A percentile compares a stretch with the other conserved stretches of the same genome.
These are phyloP conservation scores for Leccinum barrowsii DNA, from an alignment of 768 basidiomycete genomes.

Conservation along the genomic window DNA sequence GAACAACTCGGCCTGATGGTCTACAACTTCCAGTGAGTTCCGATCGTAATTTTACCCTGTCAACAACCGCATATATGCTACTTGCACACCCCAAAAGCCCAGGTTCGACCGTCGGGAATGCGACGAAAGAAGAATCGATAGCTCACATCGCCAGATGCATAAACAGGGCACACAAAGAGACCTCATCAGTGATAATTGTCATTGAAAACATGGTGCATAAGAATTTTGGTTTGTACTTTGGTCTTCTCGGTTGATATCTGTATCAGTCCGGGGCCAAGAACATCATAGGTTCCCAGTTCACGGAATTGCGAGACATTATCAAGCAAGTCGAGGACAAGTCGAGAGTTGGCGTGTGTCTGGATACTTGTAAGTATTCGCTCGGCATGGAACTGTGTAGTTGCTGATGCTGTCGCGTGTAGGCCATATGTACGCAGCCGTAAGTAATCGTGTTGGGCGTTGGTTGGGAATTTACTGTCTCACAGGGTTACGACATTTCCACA, in stretches of 20 bases:
- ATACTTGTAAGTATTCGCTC: constrained; percentile 60
- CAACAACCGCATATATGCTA: background rate
- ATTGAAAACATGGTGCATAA: constrained; percentile 79
- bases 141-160: constrained; percentile 65
- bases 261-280: constrained; percentile 75
- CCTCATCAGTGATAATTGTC: constrained; percentile 55
- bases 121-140: constrained; percentile 58
- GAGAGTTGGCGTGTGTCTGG: constrained; percentile 78
- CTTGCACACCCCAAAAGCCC: constrained; percentile 44
- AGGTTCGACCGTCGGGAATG: constrained; percentile 75
- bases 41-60: background rate
- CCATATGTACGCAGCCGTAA: constrained; percentile 74
- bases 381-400: background rate
- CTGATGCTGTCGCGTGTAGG: constrained; percentile 36
- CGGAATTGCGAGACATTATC: constrained; percentile 69
- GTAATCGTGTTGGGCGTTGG: constrained; percentile 43
- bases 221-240: background rate
- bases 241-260: background rate
- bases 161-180: constrained; percentile 68
- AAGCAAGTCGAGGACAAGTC: constrained; percentile 64
- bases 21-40: constrained; percentile 83
- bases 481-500: constrained; percentile 83
- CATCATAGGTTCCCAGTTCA: constrained; percentile 69
- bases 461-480: background rate
- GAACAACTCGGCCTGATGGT: constrained; percentile 68